These are phyloP conservation scores for Poa pratensis DNA, from an alignment of 176 grass and related monocot species.

Conservation along the genomic window DNA sequence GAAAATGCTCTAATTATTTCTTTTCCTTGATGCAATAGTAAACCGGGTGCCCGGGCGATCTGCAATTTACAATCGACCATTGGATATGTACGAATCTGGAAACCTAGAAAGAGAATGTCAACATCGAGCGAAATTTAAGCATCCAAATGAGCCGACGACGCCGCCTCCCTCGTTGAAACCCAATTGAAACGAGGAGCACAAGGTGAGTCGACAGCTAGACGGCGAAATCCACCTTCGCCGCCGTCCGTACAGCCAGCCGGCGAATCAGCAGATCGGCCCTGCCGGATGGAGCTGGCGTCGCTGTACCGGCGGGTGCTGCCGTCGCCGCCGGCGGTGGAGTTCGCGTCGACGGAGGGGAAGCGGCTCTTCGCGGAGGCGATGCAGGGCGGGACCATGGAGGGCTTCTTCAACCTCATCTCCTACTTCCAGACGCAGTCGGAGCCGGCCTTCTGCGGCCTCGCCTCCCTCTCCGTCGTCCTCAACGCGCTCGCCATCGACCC, in stretches of 20 bases:
- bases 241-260: background rate
- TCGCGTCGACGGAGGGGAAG: slow-evolving; percentile 82
- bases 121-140: too few species aligned
- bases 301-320: slow-evolving; percentile 80
- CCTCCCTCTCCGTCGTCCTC: slow-evolving; percentile 76
- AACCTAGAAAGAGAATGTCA: too few species aligned
- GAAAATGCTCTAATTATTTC: too few species aligned
- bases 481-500: slow-evolving; percentile 92
- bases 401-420: slow-evolving; percentile 78
- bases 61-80: too few species aligned
- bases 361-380: slow-evolving; percentile 71
- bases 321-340: slow-evolving; percentile 88
- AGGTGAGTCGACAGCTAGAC: too few species aligned
- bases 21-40: too few species aligned
- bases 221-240: background rate
- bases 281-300: slow-evolving; percentile 54
- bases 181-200: too few species aligned
- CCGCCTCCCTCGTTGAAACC: too few species aligned
- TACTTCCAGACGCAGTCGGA: slow-evolving; percentile 90
- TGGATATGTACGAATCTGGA: too few species aligned
- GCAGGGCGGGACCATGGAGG: slow-evolving; percentile 76
- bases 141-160: too few species aligned
- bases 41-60: too few species aligned
- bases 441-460: slow-evolving; percentile 85
- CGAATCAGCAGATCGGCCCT: background rate